Conservation (phyloP, 1,284 basidiomycete genomes). For the Omphalotus olearius region DNA sequence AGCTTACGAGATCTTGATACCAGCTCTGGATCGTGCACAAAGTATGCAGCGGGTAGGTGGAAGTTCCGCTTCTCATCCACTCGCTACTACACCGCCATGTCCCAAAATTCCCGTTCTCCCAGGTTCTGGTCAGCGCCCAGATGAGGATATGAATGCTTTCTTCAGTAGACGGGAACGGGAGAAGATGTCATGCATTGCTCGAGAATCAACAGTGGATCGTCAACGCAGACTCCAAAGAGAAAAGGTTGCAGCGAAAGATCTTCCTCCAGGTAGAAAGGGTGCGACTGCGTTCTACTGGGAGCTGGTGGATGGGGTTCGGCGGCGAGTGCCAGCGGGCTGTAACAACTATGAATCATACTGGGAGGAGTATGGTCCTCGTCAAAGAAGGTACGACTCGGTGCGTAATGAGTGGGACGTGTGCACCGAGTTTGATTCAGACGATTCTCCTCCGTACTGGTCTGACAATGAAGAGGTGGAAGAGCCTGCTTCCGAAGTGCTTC, state of each 20-base stretch:
- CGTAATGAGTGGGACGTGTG: slow-evolving; percentile 14
- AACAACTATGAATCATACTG: slow-evolving; percentile 1
- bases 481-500: too few relatives aligned
- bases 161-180: not conserved
- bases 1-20: not conserved
- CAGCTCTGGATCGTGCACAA: too few relatives aligned
- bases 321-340: not conserved
- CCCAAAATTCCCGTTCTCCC: not conserved
- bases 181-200: not conserved
- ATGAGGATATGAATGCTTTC: not conserved
- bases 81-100: not conserved
- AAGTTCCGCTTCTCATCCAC: not conserved
- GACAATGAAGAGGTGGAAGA: too few relatives aligned
- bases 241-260: not conserved
- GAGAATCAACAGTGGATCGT: not conserved
- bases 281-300: slow-evolving; percentile 1
- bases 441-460: not conserved
- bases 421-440: slow-evolving; percentile 1
- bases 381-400: slow-evolving; percentile 6
- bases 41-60: too few relatives aligned
- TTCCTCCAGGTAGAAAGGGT: not conserved
- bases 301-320: not conserved
- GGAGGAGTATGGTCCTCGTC: not conserved
- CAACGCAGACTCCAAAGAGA: not conserved
- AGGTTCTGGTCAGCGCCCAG: not conserved